These are phyloP conservation scores for Eutrema salsugineum DNA, from an alignment of 441 rosid species.

Conservation along the genomic window DNA sequence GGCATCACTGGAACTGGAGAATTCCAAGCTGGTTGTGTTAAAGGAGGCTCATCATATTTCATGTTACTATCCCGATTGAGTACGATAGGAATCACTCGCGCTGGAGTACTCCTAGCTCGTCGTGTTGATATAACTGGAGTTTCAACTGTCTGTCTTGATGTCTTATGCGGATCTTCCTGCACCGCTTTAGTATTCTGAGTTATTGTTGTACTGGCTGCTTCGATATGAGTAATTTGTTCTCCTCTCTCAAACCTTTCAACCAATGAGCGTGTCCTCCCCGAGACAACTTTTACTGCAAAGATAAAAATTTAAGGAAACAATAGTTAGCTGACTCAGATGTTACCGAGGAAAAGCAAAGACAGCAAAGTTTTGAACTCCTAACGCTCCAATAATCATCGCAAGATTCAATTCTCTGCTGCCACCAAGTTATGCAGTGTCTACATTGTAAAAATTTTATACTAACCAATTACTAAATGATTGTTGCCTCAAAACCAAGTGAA, in stretches of 20 bases:
- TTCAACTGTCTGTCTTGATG: conserved; percentile 21
- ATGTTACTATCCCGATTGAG: conserved; percentile 10
- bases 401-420: conserved; percentile 36
- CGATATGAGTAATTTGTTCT: conserved; percentile 38
- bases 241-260: conserved; percentile 95
- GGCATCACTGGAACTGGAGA: conserved; percentile 22
- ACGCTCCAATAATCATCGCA: conserved; percentile 73
- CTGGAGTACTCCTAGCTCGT: conserved; percentile 33
- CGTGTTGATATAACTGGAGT: conserved; percentile 21
- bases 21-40: conserved; percentile 26
- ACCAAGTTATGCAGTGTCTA: conserved; percentile 45
- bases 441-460: conserved; percentile 10
- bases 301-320: conserved; percentile 4
- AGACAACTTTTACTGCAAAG: conserved; percentile 78
- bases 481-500: conserved; percentile 10
- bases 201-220: conserved; percentile 19
- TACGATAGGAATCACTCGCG: conserved; percentile 29
- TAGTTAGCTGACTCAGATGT: neutral
- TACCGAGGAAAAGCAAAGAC: neutral
- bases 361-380: conserved; percentile 22
- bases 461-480: neutral
- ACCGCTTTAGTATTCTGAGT: conserved; percentile 2
- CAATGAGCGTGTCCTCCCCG: conserved; percentile 87
- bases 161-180: conserved; percentile 16
- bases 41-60: conserved; percentile 14